Conservation (phyloP, 805 yeast genomes). For the Danielia oregonensis region DNA sequence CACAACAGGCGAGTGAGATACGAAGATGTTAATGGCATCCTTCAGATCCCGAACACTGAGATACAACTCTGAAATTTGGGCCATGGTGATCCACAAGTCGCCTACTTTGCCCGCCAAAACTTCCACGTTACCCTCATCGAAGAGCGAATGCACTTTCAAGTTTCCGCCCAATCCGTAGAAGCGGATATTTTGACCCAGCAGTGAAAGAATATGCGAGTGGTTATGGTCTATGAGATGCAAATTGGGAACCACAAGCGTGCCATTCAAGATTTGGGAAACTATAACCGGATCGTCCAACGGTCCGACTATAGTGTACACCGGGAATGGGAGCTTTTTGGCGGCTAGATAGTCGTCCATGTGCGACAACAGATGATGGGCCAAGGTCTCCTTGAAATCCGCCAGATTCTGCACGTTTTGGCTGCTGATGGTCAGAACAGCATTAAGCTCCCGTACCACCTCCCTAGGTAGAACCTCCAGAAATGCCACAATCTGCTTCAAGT, state of each 20-base stretch:
- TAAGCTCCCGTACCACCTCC: constrained; percentile 46
- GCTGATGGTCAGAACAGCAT: constrained; percentile 43
- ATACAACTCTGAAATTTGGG: constrained; percentile 64
- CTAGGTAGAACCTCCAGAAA: constrained; percentile 57
- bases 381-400: background rate
- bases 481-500: constrained; percentile 62
- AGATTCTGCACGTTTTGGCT: constrained; percentile 1
- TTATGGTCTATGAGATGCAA: constrained; percentile 60
- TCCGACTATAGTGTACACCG: constrained; percentile 77
- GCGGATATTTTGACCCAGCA: constrained; percentile 32
- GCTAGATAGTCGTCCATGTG: constrained; percentile 28
- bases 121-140: constrained; percentile 40
- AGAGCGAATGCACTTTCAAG: constrained; percentile 59
- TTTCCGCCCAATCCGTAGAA: constrained; percentile 74
- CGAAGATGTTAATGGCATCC: constrained; percentile 54
- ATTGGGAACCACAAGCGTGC: constrained; percentile 52
- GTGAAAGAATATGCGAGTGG: constrained; percentile 34
- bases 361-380: background rate
- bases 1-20: constrained; percentile 68
- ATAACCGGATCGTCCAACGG: constrained; percentile 72
- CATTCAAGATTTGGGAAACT: constrained; percentile 56
- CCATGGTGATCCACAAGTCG: constrained; percentile 67
- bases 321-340: constrained; percentile 43
- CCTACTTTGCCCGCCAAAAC: constrained; percentile 38
- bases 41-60: constrained; percentile 17